Evolutionary conservation across 2,329 filamentous ascomycete genomes (phyloP).

Genomic region (Sarocladium strictum): DNA sequence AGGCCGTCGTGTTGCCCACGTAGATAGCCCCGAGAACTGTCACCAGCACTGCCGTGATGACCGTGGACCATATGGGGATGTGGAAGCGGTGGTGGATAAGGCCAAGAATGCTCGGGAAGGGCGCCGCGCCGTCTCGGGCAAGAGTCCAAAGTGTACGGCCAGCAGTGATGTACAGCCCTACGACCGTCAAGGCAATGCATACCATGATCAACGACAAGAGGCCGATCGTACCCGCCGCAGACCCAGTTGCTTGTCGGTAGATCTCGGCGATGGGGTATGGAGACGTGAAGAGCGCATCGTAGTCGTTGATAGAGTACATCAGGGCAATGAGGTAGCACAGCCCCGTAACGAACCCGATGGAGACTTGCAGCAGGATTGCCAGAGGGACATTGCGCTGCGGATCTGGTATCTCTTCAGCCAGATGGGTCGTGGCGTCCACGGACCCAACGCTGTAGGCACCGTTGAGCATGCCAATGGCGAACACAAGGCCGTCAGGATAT

Average conservation of each 20-base stretch:
- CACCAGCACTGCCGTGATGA: constrained; percentile 33
- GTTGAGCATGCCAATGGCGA: constrained; percentile 44
- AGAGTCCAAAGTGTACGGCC: constrained; percentile 35
- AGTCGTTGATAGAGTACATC: constrained; percentile 54
- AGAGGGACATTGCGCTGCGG: constrained; percentile 47
- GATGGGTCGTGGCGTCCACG: constrained; percentile 58
- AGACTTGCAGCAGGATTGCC: constrained; percentile 44
- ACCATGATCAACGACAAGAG: constrained; percentile 37
- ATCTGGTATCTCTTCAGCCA: constrained; percentile 57
- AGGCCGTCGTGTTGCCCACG: constrained; percentile 59
- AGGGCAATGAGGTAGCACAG: constrained; percentile 46
- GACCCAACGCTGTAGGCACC: constrained; percentile 63
- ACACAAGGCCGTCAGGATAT: constrained; percentile 35
- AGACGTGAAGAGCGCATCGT: constrained; percentile 41
- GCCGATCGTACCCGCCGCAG: constrained; percentile 42
- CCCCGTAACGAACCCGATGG: constrained; percentile 44
- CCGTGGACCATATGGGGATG: constrained; percentile 41
- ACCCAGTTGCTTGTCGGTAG: constrained; percentile 53
- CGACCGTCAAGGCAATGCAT: constrained; percentile 28
- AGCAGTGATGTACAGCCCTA: constrained; percentile 31
- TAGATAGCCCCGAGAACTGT: constrained; percentile 59
- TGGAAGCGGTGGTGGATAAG: constrained; percentile 23
- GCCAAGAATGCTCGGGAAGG: constrained; percentile 23
- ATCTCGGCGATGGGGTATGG: constrained; percentile 61
- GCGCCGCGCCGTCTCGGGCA: constrained; percentile 32